Conservation (phyloP, 73 alveolate genomes). For the Strombidium stylifer region DNA sequence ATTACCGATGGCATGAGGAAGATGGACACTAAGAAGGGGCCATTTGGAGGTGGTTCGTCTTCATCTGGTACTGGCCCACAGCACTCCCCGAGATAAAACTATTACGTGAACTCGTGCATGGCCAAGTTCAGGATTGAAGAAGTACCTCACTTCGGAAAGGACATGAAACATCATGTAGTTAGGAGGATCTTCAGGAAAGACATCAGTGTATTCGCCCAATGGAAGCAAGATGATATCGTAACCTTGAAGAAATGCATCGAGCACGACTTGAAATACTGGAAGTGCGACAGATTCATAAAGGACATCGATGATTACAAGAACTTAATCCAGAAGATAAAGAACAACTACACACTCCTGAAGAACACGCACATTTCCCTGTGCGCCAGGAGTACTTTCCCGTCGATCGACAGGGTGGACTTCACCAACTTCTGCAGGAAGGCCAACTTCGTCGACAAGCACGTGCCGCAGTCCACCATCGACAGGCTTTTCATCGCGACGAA, state of each 20-base stretch:
- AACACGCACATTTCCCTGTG: conserved; percentile 14
- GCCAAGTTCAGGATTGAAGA: no score
- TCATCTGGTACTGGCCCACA: no score
- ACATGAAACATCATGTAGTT: conserved; percentile 5
- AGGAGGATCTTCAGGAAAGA: conserved; percentile 31
- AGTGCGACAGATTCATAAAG: conserved; percentile 40
- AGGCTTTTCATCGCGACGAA: conserved; percentile 55
- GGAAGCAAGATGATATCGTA: conserved; percentile 26
- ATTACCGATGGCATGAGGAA: no score
- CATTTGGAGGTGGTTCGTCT: no score
- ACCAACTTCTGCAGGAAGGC: conserved; percentile 32
- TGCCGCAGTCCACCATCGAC: conserved; percentile 41
- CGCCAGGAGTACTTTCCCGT: conserved; percentile 48
- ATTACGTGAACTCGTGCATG: no score
- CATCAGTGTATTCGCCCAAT: conserved; percentile 46
- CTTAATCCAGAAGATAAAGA: conserved; percentile 16
- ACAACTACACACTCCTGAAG: conserved; percentile 21
- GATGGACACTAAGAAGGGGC: no score
- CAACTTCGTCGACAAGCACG: conserved; percentile 38
- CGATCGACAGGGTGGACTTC: conserved; percentile 60
- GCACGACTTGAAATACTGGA: conserved; percentile 31
- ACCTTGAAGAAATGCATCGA: conserved; percentile 22
- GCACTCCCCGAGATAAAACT: no score
- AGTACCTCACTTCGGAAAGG: no score
- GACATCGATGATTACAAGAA: conserved; percentile 26